phyloP scores from a whole-genome alignment of 306 rosid species.

The Rosa chinensis region DNA sequence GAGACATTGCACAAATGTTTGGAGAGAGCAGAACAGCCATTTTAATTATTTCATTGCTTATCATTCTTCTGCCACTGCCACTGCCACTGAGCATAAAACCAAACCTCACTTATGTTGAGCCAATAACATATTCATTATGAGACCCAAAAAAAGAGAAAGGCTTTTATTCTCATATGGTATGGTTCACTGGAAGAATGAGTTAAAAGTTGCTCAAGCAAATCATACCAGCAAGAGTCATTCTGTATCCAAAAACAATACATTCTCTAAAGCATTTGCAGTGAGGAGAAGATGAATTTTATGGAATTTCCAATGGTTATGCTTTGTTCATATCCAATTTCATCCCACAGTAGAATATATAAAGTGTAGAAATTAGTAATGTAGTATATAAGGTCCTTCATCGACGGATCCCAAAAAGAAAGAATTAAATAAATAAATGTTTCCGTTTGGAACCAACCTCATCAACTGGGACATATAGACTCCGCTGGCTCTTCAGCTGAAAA shows the following conservation, averaged over 20 bases:
- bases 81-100: not conserved
- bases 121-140: not conserved
- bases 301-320: not conserved
- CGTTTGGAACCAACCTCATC: constrained; percentile 39
- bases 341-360: not conserved
- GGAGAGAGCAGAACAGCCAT: not conserved
- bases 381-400: not conserved
- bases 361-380: not conserved
- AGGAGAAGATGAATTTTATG: not conserved
- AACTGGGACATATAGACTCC: constrained; percentile 36
- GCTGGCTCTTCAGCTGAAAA: constrained; percentile 51
- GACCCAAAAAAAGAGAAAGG: not conserved
- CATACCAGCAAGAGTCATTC: not conserved
- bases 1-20: not conserved
- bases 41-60: not conserved
- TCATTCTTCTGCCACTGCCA: not conserved
- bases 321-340: not conserved
- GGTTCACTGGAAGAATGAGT: not conserved
- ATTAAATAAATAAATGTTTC: not conserved
- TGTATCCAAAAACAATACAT: not conserved
- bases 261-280: not conserved
- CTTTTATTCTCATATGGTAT: not conserved
- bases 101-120: constrained; percentile 3
- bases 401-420: not conserved
- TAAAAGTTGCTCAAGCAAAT: not conserved